Conservation (phyloP, 1,284 basidiomycete genomes). For the Phenoliferia sp. region DNA sequence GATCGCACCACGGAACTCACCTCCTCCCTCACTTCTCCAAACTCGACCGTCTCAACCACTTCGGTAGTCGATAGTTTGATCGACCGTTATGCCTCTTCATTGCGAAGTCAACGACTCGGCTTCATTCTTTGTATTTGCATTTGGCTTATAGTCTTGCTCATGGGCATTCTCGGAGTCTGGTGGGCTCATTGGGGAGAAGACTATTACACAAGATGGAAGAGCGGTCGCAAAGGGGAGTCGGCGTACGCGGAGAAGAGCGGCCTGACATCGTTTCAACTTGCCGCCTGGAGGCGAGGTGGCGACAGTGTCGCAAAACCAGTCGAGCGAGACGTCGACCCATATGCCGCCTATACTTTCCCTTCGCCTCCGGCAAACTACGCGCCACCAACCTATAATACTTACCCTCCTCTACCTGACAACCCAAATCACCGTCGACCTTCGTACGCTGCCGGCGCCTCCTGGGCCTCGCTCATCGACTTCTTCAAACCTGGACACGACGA, state of each 20-base stretch:
- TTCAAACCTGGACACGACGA: slow-evolving; percentile 1
- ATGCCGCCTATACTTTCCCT: no score
- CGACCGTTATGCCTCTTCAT: slow-evolving; percentile 61
- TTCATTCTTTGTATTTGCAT: slow-evolving; percentile 74
- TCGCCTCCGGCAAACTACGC: background rate
- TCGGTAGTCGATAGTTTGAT: slow-evolving; percentile 64
- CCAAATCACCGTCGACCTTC: background rate
- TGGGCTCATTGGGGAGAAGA: slow-evolving; percentile 45
- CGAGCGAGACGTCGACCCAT: no score
- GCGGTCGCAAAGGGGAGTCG: background rate
- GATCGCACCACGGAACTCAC: slow-evolving; percentile 27
- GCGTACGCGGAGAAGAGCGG: background rate
- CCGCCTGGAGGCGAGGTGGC: background rate
- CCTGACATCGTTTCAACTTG: slow-evolving; percentile 14
- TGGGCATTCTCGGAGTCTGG: slow-evolving; percentile 60
- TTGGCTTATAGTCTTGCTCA: slow-evolving; percentile 69
- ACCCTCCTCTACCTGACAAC: background rate
- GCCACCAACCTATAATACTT: background rate
- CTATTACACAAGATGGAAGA: background rate
- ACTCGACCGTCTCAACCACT: slow-evolving; percentile 22
- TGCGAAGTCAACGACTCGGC: slow-evolving; percentile 75
- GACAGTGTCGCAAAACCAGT: no score
- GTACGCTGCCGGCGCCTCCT: background rate
- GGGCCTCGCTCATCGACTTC: slow-evolving; percentile 17
- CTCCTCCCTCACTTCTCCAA: slow-evolving; percentile 10